Evolutionary conservation across 176 grass and related monocot species (phyloP), one percentile per base, ranked within the genome.

Genomic region (Lolium rigidum): DNA sequence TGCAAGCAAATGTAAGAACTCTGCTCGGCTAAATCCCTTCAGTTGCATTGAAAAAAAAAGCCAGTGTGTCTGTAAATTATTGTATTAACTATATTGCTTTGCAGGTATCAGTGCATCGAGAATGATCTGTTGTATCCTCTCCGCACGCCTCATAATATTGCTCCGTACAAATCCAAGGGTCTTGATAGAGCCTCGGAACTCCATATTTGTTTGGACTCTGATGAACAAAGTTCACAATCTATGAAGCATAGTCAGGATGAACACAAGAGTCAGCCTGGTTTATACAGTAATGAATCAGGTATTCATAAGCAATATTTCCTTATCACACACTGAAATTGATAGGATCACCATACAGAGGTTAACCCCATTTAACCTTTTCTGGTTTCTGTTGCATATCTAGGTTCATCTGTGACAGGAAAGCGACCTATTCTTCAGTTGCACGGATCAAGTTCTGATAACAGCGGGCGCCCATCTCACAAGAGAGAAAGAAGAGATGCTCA

Each of bases 131-230:
- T 99, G 63, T 99, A 99, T 87, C 94, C 97, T 60, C 90, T 99
- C 28, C 92, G 97, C 69, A 87, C 77, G 6, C 95, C 94, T 81
- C 97, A 97, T 58, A 97, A 94, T 87, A 99, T 99, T 74, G 90
- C 94, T 75, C 94, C 94, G 21, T 99, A 99, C 77, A 99, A 99
- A 90, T 99, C 97, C 25, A 99, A 95, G 88, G 97, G 97, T 16
- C 90, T 94, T 51, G 92, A 99, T 82, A 99, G 84, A 69, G 94
- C 97, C 7, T 89, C 92, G 10, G 94, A 99, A 74, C 90, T 97
- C 9, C 61, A 84, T 64, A 60, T 97, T 63, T 56, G 85, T 80
- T 90, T 83, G 87, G 97, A 99, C 82, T 87, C 82, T 46, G 83
- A 88, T 84, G 94, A 93, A 83, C 87, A 91, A 87, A 95, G 93